These are phyloP conservation scores for Leucocoprinus leucothites DNA, from an alignment of 768 basidiomycete genomes.

Conservation along the genomic window DNA sequence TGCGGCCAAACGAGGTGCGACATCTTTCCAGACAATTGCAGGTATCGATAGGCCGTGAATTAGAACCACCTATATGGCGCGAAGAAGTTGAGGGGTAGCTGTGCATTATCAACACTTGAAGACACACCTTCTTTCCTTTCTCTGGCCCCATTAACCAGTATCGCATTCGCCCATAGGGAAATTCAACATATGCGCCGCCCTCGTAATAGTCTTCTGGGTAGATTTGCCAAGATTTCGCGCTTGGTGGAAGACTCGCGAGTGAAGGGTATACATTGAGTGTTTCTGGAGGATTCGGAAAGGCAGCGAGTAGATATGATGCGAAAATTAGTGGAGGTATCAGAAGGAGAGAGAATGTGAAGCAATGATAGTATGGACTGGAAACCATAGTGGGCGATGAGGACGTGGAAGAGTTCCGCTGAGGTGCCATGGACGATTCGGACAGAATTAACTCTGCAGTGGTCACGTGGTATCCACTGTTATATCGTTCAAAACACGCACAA, in stretches of 20 bases:
- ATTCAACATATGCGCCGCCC: slow-evolving; percentile 58
- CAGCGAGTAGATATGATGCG: slow-evolving; percentile 56
- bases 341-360: slow-evolving; percentile 53
- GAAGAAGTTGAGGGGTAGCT: not conserved
- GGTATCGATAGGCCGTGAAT: slow-evolving; percentile 80
- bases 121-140: slow-evolving; percentile 57
- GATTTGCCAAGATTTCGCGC: slow-evolving; percentile 59
- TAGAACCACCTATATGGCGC: slow-evolving; percentile 54
- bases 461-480: not conserved
- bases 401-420: slow-evolving; percentile 5
- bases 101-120: not conserved
- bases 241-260: slow-evolving; percentile 54
- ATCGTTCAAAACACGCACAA: no score
- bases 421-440: slow-evolving; percentile 3
- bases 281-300: slow-evolving; percentile 60
- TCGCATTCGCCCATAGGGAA: slow-evolving; percentile 67
- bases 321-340: slow-evolving; percentile 60
- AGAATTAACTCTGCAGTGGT: not conserved
- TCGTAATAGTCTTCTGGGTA: slow-evolving; percentile 71
- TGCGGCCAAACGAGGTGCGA: slow-evolving; percentile 60
- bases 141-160: slow-evolving; percentile 80
- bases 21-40: slow-evolving; percentile 72
- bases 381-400: slow-evolving; percentile 22
- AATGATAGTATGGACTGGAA: slow-evolving; percentile 35
- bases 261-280: slow-evolving; percentile 51